Base-by-base conservation (phyloP, 495 filamentous ascomycete genomes). In the Podospora fimiseda region DNA sequence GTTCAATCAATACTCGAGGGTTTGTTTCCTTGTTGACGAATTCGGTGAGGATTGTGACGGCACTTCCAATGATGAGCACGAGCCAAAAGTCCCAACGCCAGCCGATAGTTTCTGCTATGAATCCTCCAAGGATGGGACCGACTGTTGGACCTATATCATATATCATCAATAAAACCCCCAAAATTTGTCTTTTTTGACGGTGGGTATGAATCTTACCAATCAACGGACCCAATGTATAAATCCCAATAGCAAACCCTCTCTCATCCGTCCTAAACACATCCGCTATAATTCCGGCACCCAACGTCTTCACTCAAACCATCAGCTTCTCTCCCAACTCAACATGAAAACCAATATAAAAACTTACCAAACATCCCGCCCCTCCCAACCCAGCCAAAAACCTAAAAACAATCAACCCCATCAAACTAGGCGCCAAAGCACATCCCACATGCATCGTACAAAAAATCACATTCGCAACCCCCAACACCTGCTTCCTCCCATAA, bases 381-480 rank as follows among this genome's bases (percentile, higher is more conserved):
- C 66, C 66, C 22, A 69, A 50, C 0, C 85, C 86, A n/a, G 74
- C 70, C 1, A 87, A 62, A 19, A 88, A 75, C 2, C 85, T 82
- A 60, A 85, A 86, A 9, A 82, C 74, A 19, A 88, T 82, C 9
- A 88, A 68, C 1, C 70, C 57, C 4, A 56, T 56, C 22, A 88
- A 72, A 39, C 76, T 81, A 0, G 80, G 80, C 0, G 84, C 73
- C 9, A 88, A 65, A 2, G 85, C 86, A 57, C 84, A 86, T 1
- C 84, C 85, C 23, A 88, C 83, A 51, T 84, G 81, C 77, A 81
- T 87, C 8, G 77, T 69, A 63, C 84, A 73, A 56, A 87, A 94
- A 53, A 88, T 82, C 5, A 79, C 45, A 51, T 89, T 89, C 7
- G 81, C 68, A 2, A 72, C 62, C 21, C 80, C 80, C 19, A 89